Evolutionary conservation across 2,329 filamentous ascomycete species (phyloP), one percentile per base, ranked within the genome.

Genomic region (Claviceps purpurea): DNA sequence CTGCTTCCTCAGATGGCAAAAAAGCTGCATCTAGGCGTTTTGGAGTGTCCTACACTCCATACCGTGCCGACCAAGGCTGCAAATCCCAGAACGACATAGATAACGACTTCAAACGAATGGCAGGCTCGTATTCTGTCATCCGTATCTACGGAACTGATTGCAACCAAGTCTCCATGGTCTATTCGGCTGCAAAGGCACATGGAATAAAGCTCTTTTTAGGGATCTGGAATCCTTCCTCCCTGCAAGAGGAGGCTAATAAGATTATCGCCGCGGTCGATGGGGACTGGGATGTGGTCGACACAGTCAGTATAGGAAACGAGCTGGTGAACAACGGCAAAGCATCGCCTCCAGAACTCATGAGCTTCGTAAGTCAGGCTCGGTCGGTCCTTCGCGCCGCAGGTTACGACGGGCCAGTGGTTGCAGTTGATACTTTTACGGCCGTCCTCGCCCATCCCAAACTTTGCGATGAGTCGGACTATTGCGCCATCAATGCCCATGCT

Each of bases 101-200:
- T 54, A 63, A 68, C 20, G 88, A 95, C 61, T 78, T 93, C 58
- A 68, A 70, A 16, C 68, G 67, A 50, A 71, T 80, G 30, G 70
- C 70, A 14, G 64, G 67, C 22, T 65, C 68, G 14, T 89, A 85
- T 67, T 73, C 73, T 18, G 66, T 82, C 39, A 71, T 94, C 51
- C 85, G 89, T 49, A 77, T 87, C 62, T 95, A 95, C 63, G 89
- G 88, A 50, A 80, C 81, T 53, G 87, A 89, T 65, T 94, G 89
- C 66, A 71, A 87, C 61, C 85, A 90, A 64, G 76, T 88, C 41
- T 65, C 73, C 2, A 78, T 74, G 14, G 78, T 85, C 18, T 70
- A 85, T 37, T 67, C 73, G 11, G 82, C 83, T 8, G 84, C 82
- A 40, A 79, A 79, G 59, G 66, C 73, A n/a, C 75, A 80, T 59